These are phyloP conservation scores for Trypanosomatidae sp. DNA, from an alignment of 208 protist genomes.

Conservation along the genomic window DNA sequence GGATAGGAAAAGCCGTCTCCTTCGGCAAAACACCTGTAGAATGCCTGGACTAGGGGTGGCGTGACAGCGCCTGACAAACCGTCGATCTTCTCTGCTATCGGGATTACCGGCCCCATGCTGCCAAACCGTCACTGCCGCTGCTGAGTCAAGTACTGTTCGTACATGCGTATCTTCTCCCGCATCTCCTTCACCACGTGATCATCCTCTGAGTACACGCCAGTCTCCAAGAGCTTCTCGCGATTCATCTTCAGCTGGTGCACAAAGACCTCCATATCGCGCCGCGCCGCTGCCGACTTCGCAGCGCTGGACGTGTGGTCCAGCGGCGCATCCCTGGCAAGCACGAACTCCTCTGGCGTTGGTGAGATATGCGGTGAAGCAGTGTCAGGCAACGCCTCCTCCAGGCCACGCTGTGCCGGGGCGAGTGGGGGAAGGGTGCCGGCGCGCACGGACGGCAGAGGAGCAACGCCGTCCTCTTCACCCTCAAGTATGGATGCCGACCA, in stretches of 20 bases:
- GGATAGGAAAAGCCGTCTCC: background rate
- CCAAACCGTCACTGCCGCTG: slow-evolving; percentile 6
- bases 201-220: slow-evolving; percentile 71
- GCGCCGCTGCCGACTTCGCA: slow-evolving; percentile 28
- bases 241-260: slow-evolving; percentile 80
- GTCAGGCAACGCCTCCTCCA: background rate
- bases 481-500: slow-evolving; percentile 13
- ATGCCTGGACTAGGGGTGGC: background rate
- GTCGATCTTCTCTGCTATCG: background rate
- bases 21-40: slow-evolving; percentile 1
- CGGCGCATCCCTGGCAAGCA: slow-evolving; percentile 24
- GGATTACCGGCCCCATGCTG: background rate
- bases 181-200: slow-evolving; percentile 77
- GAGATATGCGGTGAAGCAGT: slow-evolving; percentile 4
- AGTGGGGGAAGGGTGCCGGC: slow-evolving; percentile 28
- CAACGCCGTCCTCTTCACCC: slow-evolving; percentile 10
- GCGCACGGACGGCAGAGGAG: slow-evolving; percentile 11
- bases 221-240: slow-evolving; percentile 76
- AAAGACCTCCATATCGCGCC: slow-evolving; percentile 76
- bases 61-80: background rate
- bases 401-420: slow-evolving; percentile 20
- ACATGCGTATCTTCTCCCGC: slow-evolving; percentile 83
- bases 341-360: slow-evolving; percentile 60
- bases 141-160: slow-evolving; percentile 68
- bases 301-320: slow-evolving; percentile 8